Evolutionary conservation across 805 yeast species (phyloP).

Genomic region (Wickerhamiella parazyma): DNA sequence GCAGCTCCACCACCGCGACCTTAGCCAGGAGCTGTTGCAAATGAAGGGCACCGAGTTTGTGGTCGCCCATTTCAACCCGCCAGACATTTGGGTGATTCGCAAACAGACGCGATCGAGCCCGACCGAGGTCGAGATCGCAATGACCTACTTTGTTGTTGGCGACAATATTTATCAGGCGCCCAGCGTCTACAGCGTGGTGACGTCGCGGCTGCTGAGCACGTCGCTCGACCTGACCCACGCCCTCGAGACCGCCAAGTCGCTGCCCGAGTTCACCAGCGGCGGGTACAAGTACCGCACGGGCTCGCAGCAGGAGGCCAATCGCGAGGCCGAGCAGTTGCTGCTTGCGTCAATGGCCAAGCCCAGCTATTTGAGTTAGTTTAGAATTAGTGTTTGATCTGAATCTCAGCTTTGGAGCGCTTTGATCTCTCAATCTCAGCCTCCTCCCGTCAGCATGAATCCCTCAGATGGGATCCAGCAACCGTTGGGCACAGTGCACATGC

Average conservation of each 20-base stretch:
- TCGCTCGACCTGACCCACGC: conserved; percentile 34
- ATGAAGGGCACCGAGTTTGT: conserved; percentile 82
- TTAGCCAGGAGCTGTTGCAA: conserved; percentile 48
- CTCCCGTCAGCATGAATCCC: conserved; percentile 5
- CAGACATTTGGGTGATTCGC: conserved; percentile 83
- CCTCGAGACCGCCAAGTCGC: conserved; percentile 31
- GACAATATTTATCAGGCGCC: conserved; percentile 92
- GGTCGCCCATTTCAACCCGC: conserved; percentile 62
- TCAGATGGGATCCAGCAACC: conserved; percentile 5
- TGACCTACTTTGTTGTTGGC: conserved; percentile 80
- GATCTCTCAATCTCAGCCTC: background rate
- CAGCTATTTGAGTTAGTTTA: background rate
- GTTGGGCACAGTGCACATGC: background rate
- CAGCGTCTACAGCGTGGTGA: conserved; percentile 51
- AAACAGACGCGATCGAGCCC: conserved; percentile 58
- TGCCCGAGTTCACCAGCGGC: conserved; percentile 46
- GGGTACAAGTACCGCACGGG: conserved; percentile 37
- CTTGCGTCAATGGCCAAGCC: conserved; percentile 5
- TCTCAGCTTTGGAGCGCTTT: background rate
- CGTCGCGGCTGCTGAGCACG: conserved; percentile 52
- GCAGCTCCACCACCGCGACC: conserved; percentile 28
- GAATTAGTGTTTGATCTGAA: too few species aligned
- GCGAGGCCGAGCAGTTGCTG: conserved; percentile 1
- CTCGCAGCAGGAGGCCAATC: background rate
- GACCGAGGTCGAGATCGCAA: conserved; percentile 38